phyloP scores from a whole-genome alignment of 1,284 basidiomycete species.

The Blastosporella zonata region DNA sequence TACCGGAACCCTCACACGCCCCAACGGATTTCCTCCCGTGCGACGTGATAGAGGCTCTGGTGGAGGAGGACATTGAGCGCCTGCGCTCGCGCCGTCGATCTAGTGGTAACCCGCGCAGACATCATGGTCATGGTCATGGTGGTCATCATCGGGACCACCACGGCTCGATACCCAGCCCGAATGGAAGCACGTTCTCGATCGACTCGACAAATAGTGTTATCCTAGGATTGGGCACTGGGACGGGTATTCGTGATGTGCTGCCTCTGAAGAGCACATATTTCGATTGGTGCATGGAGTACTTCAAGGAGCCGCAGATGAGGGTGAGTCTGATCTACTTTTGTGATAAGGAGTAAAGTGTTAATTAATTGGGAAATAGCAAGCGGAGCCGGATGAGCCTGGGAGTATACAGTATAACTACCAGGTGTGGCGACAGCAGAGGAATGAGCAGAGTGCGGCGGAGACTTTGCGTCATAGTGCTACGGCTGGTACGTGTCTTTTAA shows the following conservation, averaged over 20 bases:
- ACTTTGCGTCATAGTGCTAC: constrained; percentile 66
- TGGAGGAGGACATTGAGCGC: constrained; percentile 89
- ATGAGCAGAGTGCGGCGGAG: constrained; percentile 79
- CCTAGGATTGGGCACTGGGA: constrained; percentile 72
- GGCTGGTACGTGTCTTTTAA: constrained; percentile 56
- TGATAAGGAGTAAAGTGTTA: background rate
- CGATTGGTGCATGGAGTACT: constrained; percentile 97
- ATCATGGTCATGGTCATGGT: constrained; percentile 20
- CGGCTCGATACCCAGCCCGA: constrained; percentile 57
- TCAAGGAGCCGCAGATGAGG: constrained; percentile 98
- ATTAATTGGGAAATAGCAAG: constrained; percentile 54
- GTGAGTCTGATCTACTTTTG: constrained; percentile 43
- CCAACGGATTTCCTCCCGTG: constrained; percentile 59
- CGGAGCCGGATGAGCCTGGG: constrained; percentile 94
- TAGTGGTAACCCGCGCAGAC: constrained; percentile 29
- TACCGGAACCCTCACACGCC: constrained; percentile 27
- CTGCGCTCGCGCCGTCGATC: constrained; percentile 64
- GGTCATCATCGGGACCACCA: constrained; percentile 23
- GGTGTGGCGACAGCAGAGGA: constrained; percentile 91
- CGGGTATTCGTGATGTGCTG: constrained; percentile 68
- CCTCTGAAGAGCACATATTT: constrained; percentile 92
- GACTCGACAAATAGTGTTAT: constrained; percentile 64
- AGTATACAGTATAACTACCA: constrained; percentile 94
- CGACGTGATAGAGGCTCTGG: constrained; percentile 81
- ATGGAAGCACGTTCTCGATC: constrained; percentile 70